Conservation (phyloP, 108 stramenopile genomes). For the Nannochloropsis oceanica region DNA sequence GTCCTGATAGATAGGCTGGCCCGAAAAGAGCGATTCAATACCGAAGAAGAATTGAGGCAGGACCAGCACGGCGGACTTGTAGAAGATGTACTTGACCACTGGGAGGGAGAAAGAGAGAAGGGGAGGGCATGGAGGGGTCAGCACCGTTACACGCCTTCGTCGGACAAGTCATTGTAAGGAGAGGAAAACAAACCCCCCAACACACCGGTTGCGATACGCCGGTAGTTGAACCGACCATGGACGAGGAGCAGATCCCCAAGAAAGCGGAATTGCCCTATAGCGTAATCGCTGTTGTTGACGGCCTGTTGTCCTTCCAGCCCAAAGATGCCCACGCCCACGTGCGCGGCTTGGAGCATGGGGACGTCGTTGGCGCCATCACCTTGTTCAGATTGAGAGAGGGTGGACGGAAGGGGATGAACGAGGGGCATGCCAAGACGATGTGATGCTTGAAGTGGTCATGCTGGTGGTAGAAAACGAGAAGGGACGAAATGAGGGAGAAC, state of each 20-base stretch:
- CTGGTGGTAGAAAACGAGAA: too few relatives aligned
- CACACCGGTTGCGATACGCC: constrained; percentile 18
- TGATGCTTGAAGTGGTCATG: too few relatives aligned
- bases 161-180: not conserved
- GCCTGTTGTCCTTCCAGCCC: constrained; percentile 47
- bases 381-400: too few relatives aligned
- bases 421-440: too few relatives aligned
- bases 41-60: constrained; percentile 44
- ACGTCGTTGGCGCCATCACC: constrained; percentile 54
- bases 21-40: constrained; percentile 33
- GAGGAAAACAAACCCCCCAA: too few relatives aligned
- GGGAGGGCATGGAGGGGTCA: not conserved
- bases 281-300: constrained; percentile 43
- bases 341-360: constrained; percentile 45
- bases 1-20: constrained; percentile 33
- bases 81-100: constrained; percentile 45
- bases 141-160: not conserved
- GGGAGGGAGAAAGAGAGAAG: not conserved
- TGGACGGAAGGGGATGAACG: too few relatives aligned
- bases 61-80: constrained; percentile 45
- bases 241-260: constrained; percentile 34
- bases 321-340: constrained; percentile 50
- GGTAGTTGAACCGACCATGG: constrained; percentile 44
- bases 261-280: constrained; percentile 43
- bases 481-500: too few relatives aligned